Evolutionary conservation across 805 yeast species (phyloP), one percentile per base, ranked within the genome.

Genomic region (Kodamaea restingae): DNA sequence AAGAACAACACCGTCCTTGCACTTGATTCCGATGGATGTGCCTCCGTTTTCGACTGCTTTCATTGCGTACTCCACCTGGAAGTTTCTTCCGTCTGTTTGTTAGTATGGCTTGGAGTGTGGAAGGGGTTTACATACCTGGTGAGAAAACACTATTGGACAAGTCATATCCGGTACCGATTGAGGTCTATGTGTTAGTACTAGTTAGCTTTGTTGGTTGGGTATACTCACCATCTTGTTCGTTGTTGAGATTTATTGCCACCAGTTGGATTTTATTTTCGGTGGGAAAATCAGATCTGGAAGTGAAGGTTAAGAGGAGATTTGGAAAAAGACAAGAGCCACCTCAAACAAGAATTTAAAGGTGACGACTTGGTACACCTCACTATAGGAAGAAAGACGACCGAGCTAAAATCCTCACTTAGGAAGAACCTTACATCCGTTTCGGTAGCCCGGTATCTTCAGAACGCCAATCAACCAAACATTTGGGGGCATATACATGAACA

Each of bases 141-240:
- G 88, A 80, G 69, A 93, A 93, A 46, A 91, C 96, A 67, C 95
- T 83, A 71, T 93, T 93, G 24, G 97, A 88, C 58, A 93, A 81
- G 74, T 93, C 99, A 79, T 93, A 93, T 14, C 99, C 99, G 20
- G 99, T 93, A 53, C 99, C 99, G 53, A 93, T 90, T 34, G 98
- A 93, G 28, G 98, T 84, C 91, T 45, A 32, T 9, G 24, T 15
- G 51, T 47, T 43, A 44, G 46, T 44, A 38, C 20, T 15, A 11
- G 32, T 27, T 11, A 8, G 25, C 18, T 15, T 9, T 6, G 17
- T 15, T 17, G 15, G 15, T 18, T 4, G 18, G n/a, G 6, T 18
- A 14, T 8, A 42, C 43, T 20, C 39, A 40, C 47, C 46, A 41
- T 44, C 32, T 22, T 18, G 28, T 34, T 30, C 9, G 42, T 32